Percentiles rank a stretch among this genome's conserved stretches.
Evolutionary conservation across 225 moss, liverwort and hornwort genomes (phyloP).

Genomic region (Anthoceros angustus): DNA sequence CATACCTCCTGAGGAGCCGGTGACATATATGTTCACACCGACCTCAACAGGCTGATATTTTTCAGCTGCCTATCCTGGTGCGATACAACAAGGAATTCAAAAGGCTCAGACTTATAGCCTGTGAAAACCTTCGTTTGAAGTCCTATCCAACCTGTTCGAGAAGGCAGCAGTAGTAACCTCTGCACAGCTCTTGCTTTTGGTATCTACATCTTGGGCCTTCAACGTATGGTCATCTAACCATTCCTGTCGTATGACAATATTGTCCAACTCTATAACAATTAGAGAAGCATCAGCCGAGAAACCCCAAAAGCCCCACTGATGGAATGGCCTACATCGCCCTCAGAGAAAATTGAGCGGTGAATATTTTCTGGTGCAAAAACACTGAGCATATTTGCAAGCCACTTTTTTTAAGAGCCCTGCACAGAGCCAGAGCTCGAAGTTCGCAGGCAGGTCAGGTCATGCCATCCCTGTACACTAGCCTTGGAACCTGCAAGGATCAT

Average conservation of each 20-base stretch:
- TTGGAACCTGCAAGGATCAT: constrained; percentile 43
- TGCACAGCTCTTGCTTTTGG: constrained; percentile 50
- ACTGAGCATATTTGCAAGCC: constrained; percentile 44
- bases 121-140: constrained; percentile 32
- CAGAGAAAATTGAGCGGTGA: no score
- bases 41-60: constrained; percentile 44
- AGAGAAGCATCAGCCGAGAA: no score
- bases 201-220: constrained; percentile 41
- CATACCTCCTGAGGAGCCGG: constrained; percentile 77
- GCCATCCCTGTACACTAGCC: constrained; percentile 65
- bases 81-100: constrained; percentile 49
- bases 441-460: constrained; percentile 60
- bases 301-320: constrained; percentile 52
- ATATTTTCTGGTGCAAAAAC: constrained; percentile 70
- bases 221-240: constrained; percentile 21
- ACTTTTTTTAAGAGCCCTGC: constrained; percentile 63
- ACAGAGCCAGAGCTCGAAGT: constrained; percentile 55
- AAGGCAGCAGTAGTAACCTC: constrained; percentile 48
- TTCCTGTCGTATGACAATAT: no score
- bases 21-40: constrained; percentile 60
- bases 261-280: no score
- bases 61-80: constrained; percentile 48
- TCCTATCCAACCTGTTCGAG: constrained; percentile 23
- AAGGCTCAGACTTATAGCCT: constrained; percentile 47
- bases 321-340: constrained; percentile 23